These are phyloP conservation scores for Lachnellula occidentalis DNA, from an alignment of 2,329 filamentous ascomycete species.

Conservation along the genomic window DNA sequence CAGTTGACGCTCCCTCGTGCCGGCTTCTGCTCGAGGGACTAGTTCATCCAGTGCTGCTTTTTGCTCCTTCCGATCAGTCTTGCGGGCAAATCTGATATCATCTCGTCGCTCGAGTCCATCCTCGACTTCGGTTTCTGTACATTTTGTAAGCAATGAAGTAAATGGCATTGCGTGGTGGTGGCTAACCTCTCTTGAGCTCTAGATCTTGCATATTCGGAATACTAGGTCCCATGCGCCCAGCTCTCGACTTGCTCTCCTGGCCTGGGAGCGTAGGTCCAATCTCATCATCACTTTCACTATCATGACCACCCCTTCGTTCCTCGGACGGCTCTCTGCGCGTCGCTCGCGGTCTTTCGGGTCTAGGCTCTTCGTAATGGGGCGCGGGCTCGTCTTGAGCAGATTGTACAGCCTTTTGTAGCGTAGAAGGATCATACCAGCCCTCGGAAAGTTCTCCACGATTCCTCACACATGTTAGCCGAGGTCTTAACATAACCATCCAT, in stretches of 20 bases:
- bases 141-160: conserved; percentile 3
- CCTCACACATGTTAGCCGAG: conserved; percentile 48
- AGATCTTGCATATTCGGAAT: conserved; percentile 74
- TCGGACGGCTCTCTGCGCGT: conserved; percentile 2
- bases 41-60: conserved; percentile 75
- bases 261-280: conserved; percentile 44
- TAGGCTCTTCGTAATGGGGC: neutral
- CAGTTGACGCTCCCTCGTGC: conserved; percentile 74
- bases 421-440: conserved; percentile 87
- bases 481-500: neutral
- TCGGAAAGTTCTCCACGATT: conserved; percentile 82
- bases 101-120: conserved; percentile 42
- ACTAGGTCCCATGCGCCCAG: conserved; percentile 43
- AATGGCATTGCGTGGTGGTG: neutral
- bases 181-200: conserved; percentile 48
- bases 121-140: conserved; percentile 36
- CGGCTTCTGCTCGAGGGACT: conserved; percentile 74
- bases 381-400: conserved; percentile 8
- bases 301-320: conserved; percentile 8
- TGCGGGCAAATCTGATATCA: conserved; percentile 56
- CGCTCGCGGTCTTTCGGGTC: neutral
- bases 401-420: conserved; percentile 31
- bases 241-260: conserved; percentile 24
- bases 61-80: conserved; percentile 58
- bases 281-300: conserved; percentile 31